phyloP scores from a whole-genome alignment of 73 alveolate genomes.

The Paramecium octaurelia region DNA sequence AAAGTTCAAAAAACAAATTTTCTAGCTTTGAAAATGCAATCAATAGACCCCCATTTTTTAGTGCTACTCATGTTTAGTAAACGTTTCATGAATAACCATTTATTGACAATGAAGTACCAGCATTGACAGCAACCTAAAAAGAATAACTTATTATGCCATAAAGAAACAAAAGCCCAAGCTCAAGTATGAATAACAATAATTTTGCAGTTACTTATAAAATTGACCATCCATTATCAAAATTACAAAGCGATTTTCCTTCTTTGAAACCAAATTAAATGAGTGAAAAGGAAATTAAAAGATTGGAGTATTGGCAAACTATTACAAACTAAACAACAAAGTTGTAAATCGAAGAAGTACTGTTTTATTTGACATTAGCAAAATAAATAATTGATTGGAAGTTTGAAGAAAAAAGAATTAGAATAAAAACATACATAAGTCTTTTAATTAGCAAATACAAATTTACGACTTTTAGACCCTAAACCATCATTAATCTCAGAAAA shows the following conservation, averaged over 20 bases:
- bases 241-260: not conserved
- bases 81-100: not conserved
- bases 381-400: slow-evolving; percentile 20
- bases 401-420: slow-evolving; percentile 10
- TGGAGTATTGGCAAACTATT: not conserved
- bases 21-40: slow-evolving; percentile 42
- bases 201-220: slow-evolving; percentile 10
- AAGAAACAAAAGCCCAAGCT: slow-evolving; percentile 11
- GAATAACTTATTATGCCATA: not conserved
- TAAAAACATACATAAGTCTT: not conserved
- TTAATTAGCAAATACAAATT: slow-evolving; percentile 16
- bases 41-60: slow-evolving; percentile 25
- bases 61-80: not conserved
- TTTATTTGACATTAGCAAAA: not conserved
- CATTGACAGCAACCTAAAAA: slow-evolving; percentile 12
- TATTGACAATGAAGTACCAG: slow-evolving; percentile 46
- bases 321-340: not conserved
- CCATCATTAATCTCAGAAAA: slow-evolving; percentile 21
- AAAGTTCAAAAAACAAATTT: not conserved
- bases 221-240: slow-evolving; percentile 34
- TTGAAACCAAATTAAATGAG: not conserved
- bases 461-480: not conserved
- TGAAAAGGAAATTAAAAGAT: not conserved
- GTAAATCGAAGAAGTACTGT: slow-evolving; percentile 16
- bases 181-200: not conserved